These are phyloP conservation scores for Trichoderma gamsii DNA, from an alignment of 495 filamentous ascomycete species.

Conservation along the genomic window DNA sequence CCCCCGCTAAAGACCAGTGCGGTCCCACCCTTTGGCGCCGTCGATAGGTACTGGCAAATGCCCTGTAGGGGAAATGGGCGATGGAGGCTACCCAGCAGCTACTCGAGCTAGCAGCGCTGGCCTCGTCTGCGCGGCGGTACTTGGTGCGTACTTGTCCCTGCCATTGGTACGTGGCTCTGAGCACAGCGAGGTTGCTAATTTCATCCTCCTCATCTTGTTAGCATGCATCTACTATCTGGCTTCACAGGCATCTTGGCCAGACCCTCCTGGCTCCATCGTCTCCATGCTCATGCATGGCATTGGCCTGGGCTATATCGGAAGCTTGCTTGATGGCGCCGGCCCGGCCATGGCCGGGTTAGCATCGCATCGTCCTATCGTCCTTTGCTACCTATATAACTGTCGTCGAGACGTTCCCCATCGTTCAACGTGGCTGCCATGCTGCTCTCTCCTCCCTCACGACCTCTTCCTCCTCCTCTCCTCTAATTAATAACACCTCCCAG, in stretches of 20 bases:
- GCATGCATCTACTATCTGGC: too few relatives aligned
- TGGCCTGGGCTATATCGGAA: slow-evolving; percentile 11
- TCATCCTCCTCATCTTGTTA: too few relatives aligned
- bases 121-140: background rate
- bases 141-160: background rate
- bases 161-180: background rate
- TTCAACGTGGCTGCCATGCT: slow-evolving; percentile 5
- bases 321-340: slow-evolving; percentile 12
- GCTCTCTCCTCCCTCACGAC: slow-evolving; percentile 1
- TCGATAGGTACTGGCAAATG: background rate
- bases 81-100: background rate
- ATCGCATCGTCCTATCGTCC: background rate
- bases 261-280: slow-evolving; percentile 2
- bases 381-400: slow-evolving; percentile 9
- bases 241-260: background rate
- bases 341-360: background rate
- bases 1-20: background rate
- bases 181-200: too few relatives aligned
- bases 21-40: slow-evolving; percentile 1
- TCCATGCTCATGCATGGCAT: slow-evolving; percentile 17
- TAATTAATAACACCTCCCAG: background rate
- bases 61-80: background rate
- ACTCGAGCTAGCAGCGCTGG: background rate
- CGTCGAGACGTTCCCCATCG: slow-evolving; percentile 4
- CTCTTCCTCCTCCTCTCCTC: background rate